Conservation (phyloP, 192 early-diverging fungal genomes). For the Phlyctochytrium planicorne region DNA sequence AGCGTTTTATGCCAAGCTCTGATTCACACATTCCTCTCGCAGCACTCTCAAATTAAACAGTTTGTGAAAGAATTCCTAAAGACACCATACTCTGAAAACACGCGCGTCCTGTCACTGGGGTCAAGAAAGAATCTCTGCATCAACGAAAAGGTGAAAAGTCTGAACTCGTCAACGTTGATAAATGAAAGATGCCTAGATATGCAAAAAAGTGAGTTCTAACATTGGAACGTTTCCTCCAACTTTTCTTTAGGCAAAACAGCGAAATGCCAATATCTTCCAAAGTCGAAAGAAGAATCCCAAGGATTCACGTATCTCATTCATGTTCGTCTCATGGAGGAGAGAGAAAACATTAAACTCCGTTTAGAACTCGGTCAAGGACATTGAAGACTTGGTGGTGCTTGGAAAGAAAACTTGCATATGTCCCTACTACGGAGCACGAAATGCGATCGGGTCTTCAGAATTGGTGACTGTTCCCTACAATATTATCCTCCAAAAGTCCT, state of each 20-base stretch:
- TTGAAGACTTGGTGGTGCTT: constrained; percentile 77
- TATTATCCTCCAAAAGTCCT: constrained; percentile 69
- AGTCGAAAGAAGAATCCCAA: too few species aligned
- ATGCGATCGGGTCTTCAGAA: constrained; percentile 45
- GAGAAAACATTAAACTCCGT: too few species aligned
- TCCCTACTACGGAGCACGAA: constrained; percentile 82
- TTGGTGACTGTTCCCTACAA: constrained; percentile 90
- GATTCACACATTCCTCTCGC: constrained; percentile 26
- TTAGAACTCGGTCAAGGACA: constrained; percentile 56
- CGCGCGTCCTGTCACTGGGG: constrained; percentile 70
- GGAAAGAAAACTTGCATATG: constrained; percentile 63
- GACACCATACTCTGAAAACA: constrained; percentile 62
- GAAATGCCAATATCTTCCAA: too few species aligned
- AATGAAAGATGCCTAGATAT: constrained; percentile 87
- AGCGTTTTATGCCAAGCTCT: not conserved
- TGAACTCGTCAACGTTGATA: constrained; percentile 48
- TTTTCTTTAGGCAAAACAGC: too few species aligned
- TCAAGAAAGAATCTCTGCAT: constrained; percentile 84
- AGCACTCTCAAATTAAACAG: constrained; percentile 91
- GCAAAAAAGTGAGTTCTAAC: constrained; percentile 59
- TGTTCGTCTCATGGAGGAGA: too few species aligned
- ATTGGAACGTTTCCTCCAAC: not conserved
- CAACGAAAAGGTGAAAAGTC: constrained; percentile 63
- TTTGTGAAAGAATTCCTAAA: constrained; percentile 83
- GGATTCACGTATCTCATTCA: too few species aligned